Conservation (phyloP, 2,329 filamentous ascomycete genomes). For the Talaromyces sp. region DNA sequence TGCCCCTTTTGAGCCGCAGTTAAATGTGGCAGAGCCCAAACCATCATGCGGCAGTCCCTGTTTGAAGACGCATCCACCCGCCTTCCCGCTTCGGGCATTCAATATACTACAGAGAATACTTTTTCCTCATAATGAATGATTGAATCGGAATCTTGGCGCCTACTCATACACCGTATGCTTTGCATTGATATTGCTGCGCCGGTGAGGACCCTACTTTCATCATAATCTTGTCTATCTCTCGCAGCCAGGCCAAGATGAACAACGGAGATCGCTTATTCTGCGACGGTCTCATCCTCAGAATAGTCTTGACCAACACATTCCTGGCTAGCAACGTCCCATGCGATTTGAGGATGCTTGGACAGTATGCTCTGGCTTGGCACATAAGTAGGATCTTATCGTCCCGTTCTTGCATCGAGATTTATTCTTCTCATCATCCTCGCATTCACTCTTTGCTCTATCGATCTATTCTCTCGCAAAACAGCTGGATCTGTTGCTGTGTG, state of each 20-base stretch:
- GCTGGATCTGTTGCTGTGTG: slow-evolving; percentile 10
- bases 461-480: slow-evolving; percentile 6
- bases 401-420: not conserved
- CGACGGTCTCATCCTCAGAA: slow-evolving; percentile 10
- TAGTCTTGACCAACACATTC: not conserved
- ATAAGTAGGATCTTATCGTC: slow-evolving; percentile 8
- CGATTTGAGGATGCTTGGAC: not conserved
- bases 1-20: not conserved
- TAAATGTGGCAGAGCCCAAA: slow-evolving; percentile 5
- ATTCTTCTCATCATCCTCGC: not conserved
- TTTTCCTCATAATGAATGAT: not conserved
- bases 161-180: not conserved
- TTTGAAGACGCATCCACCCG: not conserved
- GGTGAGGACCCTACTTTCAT: not conserved
- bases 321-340: not conserved
- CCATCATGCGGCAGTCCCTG: slow-evolving; percentile 10
- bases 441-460: slow-evolving; percentile 11
- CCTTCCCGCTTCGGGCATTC: not conserved
- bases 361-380: not conserved
- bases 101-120: not conserved
- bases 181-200: not conserved
- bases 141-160: not conserved
- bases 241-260: not conserved
- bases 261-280: slow-evolving; percentile 1
- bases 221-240: not conserved